A percentile compares a stretch with the other conserved stretches of the same genome.
Evolutionary conservation across 1,284 basidiomycete species (phyloP).

Genomic region (Trametes versicolor): DNA sequence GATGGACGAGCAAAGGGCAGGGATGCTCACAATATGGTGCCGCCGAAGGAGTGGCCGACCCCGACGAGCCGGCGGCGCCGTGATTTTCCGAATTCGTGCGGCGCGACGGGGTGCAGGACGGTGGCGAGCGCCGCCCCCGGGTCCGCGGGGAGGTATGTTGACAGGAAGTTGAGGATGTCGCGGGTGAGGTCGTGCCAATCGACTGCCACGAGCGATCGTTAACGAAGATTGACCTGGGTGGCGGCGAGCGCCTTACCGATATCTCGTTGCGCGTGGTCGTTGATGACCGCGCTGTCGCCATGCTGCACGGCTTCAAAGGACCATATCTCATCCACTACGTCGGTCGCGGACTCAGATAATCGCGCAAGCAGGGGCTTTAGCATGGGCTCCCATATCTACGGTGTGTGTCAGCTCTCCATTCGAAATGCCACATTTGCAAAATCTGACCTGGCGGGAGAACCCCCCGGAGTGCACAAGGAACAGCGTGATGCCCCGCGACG

Average conservation of each 20-base stretch:
- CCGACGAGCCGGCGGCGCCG: not conserved
- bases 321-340: constrained; percentile 6
- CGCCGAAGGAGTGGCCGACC: constrained; percentile 9
- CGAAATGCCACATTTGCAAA: not conserved
- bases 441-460: not conserved
- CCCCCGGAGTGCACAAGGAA: not conserved
- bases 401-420: not conserved
- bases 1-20: not conserved
- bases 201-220: not conserved
- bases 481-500: not conserved
- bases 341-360: not conserved
- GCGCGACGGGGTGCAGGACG: not conserved
- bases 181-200: constrained; percentile 5
- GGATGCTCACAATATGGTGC: not conserved
- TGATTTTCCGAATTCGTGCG: too few relatives aligned
- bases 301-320: constrained; percentile 8
- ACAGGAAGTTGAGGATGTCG: constrained; percentile 5
- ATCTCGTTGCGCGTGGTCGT: constrained; percentile 4
- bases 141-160: not conserved
- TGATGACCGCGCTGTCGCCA: constrained; percentile 8
- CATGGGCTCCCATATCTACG: constrained; percentile 5
- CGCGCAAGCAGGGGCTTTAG: not conserved
- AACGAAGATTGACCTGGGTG: not conserved
- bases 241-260: not conserved
- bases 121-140: not conserved